A percentile compares a stretch with the other conserved stretches of the same genome.
phyloP scores from a whole-genome alignment of 306 rosid species.

The Dalbergia cultrata region DNA sequence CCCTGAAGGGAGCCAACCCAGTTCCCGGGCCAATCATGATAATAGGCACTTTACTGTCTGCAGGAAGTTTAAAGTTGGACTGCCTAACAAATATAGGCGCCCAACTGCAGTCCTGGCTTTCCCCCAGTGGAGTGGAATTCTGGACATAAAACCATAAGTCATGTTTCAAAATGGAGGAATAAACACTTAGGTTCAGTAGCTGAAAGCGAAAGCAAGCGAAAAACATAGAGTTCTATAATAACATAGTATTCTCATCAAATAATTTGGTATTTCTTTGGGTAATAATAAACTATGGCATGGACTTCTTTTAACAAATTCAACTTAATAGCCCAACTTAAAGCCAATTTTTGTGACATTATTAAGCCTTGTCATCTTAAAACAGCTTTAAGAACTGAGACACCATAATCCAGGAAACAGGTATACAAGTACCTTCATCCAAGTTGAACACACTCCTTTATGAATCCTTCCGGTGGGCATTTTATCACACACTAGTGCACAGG shows the following conservation, averaged over 20 bases:
- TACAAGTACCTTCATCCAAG: constrained; percentile 94
- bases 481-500: constrained; percentile 90
- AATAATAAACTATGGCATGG: constrained; percentile 24
- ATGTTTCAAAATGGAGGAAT: background rate
- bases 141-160: constrained; percentile 48
- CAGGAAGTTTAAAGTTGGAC: constrained; percentile 93
- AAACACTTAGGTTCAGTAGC: background rate
- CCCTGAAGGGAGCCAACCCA: constrained; percentile 99
- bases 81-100: constrained; percentile 94
- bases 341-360: constrained; percentile 22
- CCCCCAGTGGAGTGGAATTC: constrained; percentile 79
- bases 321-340: background rate
- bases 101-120: constrained; percentile 83
- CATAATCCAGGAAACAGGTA: constrained; percentile 31
- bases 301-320: constrained; percentile 28
- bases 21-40: constrained; percentile 99
- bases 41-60: constrained; percentile 79
- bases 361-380: constrained; percentile 1
- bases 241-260: background rate
- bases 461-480: constrained; percentile 84
- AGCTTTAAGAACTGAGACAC: constrained; percentile 22
- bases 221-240: background rate
- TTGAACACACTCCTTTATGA: constrained; percentile 93
- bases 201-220: background rate
- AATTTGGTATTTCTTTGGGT: background rate